Evolutionary conservation across 2,329 filamentous ascomycete species (phyloP).

Genomic region (Cladosporium colombiae): DNA sequence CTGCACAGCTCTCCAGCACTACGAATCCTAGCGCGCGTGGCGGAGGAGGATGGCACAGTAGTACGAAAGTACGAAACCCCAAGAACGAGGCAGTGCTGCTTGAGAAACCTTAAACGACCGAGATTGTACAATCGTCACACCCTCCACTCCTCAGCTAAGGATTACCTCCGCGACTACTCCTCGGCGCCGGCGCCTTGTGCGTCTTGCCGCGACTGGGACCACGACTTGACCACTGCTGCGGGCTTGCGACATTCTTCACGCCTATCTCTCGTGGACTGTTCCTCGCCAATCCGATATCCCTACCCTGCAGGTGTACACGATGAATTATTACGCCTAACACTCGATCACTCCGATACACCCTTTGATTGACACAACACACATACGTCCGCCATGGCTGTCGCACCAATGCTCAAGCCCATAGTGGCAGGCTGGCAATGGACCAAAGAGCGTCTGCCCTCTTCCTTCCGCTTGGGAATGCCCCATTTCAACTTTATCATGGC

Average conservation of each 20-base stretch:
- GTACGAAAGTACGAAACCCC: not conserved
- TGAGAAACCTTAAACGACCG: not conserved
- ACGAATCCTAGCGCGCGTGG: conserved; percentile 6
- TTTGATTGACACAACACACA: not conserved
- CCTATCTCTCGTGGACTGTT: not conserved
- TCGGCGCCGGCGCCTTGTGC: conserved; percentile 8
- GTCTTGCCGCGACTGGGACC: not conserved
- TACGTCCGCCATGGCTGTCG: not conserved
- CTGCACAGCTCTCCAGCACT: not conserved
- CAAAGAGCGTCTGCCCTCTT: conserved; percentile 22
- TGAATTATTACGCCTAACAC: conserved; percentile 8
- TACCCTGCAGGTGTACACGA: not conserved
- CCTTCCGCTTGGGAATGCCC: conserved; percentile 46
- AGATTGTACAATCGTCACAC: conserved; percentile 1
- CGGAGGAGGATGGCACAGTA: conserved; percentile 15
- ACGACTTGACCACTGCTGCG: not conserved
- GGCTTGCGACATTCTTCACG: not conserved
- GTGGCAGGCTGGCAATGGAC: conserved; percentile 27
- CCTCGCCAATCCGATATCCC: not conserved
- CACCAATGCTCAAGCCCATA: conserved; percentile 26
- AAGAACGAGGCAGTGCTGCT: conserved; percentile 18
- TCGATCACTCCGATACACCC: not conserved
- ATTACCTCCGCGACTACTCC: not conserved
- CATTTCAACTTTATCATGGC: conserved; percentile 79
- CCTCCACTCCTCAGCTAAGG: not conserved